Conservation (phyloP, 495 filamentous ascomycete species). For the Choiromyces venosus region DNA sequence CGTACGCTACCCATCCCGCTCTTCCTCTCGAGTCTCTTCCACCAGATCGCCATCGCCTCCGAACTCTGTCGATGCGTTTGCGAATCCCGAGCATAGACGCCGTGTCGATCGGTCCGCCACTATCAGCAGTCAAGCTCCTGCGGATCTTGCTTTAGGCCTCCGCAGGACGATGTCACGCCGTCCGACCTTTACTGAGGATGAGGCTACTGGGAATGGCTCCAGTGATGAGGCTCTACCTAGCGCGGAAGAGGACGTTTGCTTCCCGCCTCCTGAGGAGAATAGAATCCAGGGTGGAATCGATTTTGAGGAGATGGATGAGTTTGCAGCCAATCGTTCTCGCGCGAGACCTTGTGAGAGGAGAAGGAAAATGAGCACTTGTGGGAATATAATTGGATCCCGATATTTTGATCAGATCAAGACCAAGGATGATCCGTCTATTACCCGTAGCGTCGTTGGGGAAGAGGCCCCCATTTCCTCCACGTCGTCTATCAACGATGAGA, state of each 20-base stretch:
- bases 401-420: slow-evolving; percentile 24
- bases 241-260: slow-evolving; percentile 88
- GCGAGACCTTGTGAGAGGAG: slow-evolving; percentile 52
- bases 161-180: slow-evolving; percentile 45
- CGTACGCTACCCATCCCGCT: slow-evolving; percentile 49
- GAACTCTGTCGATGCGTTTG: slow-evolving; percentile 97
- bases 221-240: slow-evolving; percentile 36
- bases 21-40: slow-evolving; percentile 45
- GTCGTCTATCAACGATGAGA: slow-evolving; percentile 29
- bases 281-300: slow-evolving; percentile 38
- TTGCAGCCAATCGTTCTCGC: slow-evolving; percentile 55
- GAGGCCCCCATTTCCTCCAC: slow-evolving; percentile 41
- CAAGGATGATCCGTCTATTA: slow-evolving; percentile 8
- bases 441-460: slow-evolving; percentile 32
- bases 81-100: slow-evolving; percentile 59
- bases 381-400: slow-evolving; percentile 22
- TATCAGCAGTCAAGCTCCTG: slow-evolving; percentile 35
- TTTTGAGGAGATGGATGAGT: slow-evolving; percentile 43
- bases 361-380: slow-evolving; percentile 66
- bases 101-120: slow-evolving; percentile 52
- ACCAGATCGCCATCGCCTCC: slow-evolving; percentile 72
- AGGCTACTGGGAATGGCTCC: slow-evolving; percentile 21
- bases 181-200: slow-evolving; percentile 47
- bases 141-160: slow-evolving; percentile 50
- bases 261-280: slow-evolving; percentile 52